Evolutionary conservation across 2,329 filamentous ascomycete species (phyloP).

Genomic region (Dothideomycetidae sp.): DNA sequence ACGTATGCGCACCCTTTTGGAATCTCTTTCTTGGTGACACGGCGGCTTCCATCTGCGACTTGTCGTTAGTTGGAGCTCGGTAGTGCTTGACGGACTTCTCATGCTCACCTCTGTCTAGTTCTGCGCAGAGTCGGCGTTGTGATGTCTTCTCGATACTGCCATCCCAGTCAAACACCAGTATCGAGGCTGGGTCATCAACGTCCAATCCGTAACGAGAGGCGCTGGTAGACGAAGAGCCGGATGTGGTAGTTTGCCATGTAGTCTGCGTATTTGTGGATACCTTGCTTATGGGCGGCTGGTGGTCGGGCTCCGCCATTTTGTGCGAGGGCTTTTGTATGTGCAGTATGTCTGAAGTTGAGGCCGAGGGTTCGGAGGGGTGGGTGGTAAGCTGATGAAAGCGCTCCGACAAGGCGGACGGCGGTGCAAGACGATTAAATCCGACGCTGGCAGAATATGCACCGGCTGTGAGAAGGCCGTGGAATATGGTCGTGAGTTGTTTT

Average conservation of each 20-base stretch:
- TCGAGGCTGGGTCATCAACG: conserved; percentile 28
- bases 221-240: conserved; percentile 26
- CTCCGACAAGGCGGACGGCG: too few species aligned
- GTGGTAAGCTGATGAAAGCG: too few species aligned
- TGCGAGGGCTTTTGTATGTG: conserved; percentile 22
- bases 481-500: too few species aligned
- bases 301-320: conserved; percentile 2
- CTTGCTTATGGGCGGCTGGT: neutral
- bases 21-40: conserved; percentile 33
- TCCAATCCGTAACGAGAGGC: conserved; percentile 29
- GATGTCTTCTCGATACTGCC: conserved; percentile 29
- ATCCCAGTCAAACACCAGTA: conserved; percentile 34
- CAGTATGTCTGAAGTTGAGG: too few species aligned
- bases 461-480: too few species aligned
- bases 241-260: conserved; percentile 33
- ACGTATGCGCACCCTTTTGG: conserved; percentile 32
- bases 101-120: conserved; percentile 23
- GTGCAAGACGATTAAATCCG: too few species aligned
- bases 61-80: neutral
- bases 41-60: conserved; percentile 17
- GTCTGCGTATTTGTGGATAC: conserved; percentile 8
- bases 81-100: neutral
- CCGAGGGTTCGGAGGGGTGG: too few species aligned
- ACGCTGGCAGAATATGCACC: too few species aligned
- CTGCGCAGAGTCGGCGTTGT: conserved; percentile 30